Evolutionary conservation across 192 early-diverging fungal genomes (phyloP).

Genomic region (Entomortierella parvispora): DNA sequence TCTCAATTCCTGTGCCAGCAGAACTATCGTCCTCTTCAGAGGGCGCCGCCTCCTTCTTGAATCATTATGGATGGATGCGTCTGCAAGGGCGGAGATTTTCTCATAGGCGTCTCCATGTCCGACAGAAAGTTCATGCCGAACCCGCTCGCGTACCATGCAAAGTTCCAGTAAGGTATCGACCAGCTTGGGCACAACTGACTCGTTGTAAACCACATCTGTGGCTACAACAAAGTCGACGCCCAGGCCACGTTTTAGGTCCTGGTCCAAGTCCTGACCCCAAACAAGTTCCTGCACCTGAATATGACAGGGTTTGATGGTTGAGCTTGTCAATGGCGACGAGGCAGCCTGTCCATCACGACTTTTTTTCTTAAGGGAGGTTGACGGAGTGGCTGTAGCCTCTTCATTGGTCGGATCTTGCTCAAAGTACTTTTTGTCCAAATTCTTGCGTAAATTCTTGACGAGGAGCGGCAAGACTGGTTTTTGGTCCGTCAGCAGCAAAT

Average conservation of each 20-base stretch:
- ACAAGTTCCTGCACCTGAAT: constrained; percentile 51
- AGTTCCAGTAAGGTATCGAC: constrained; percentile 42
- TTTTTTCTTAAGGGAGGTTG: constrained; percentile 8
- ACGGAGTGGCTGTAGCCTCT: background rate
- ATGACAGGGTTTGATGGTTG: constrained; percentile 16
- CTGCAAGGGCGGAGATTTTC: background rate
- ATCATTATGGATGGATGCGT: background rate
- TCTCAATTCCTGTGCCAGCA: constrained; percentile 51
- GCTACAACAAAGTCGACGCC: constrained; percentile 50
- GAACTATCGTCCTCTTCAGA: constrained; percentile 27
- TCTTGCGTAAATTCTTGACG: constrained; percentile 56
- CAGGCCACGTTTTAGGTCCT: constrained; percentile 29
- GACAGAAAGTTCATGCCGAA: constrained; percentile 3
- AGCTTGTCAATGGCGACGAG: no score
- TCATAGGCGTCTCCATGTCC: constrained; percentile 23
- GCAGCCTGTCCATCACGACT: background rate
- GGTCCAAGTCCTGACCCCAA: constrained; percentile 54
- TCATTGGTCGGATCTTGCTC: constrained; percentile 2
- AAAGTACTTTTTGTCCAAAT: constrained; percentile 48
- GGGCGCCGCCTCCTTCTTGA: constrained; percentile 8
- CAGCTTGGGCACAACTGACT: constrained; percentile 47
- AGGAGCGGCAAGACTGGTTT: constrained; percentile 51
- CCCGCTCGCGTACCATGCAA: constrained; percentile 26
- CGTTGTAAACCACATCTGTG: constrained; percentile 59
- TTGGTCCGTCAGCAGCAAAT: constrained; percentile 54